Evolutionary conservation across 805 yeast genomes (phyloP).

Genomic region (Wickerhamomyces rabaulensis): DNA sequence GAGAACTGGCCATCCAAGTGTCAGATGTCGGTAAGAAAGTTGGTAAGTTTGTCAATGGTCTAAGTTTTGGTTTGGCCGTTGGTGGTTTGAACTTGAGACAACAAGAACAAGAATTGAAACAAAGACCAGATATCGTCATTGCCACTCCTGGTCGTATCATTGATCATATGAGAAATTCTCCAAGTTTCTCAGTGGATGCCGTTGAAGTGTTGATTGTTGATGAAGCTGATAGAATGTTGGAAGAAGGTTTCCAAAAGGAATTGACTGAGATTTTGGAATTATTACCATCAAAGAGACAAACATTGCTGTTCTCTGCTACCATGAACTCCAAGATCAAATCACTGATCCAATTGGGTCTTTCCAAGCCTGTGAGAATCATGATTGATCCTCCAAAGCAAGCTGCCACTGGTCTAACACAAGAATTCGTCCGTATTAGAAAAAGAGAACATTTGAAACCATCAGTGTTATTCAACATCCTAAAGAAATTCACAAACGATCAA

Average conservation of each 20-base stretch:
- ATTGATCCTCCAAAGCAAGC: slow-evolving; percentile 95
- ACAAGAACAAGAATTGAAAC: slow-evolving; percentile 90
- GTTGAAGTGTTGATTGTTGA: slow-evolving; percentile 92
- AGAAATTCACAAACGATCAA: slow-evolving; percentile 55
- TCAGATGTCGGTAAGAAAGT: slow-evolving; percentile 87
- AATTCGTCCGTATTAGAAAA: slow-evolving; percentile 90
- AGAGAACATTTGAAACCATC: slow-evolving; percentile 84
- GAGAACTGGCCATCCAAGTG: slow-evolving; percentile 97
- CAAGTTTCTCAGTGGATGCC: slow-evolving; percentile 83
- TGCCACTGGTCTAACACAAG: slow-evolving; percentile 85
- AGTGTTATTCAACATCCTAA: slow-evolving; percentile 64
- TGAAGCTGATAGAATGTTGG: slow-evolving; percentile 99
- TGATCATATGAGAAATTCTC: slow-evolving; percentile 93
- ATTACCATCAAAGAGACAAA: slow-evolving; percentile 89
- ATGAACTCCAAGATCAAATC: slow-evolving; percentile 93
- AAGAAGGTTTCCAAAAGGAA: slow-evolving; percentile 97
- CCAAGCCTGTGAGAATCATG: slow-evolving; percentile 91
- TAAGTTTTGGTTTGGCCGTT: slow-evolving; percentile 91
- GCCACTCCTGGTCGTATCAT: slow-evolving; percentile 99
- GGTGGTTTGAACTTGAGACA: slow-evolving; percentile 96
- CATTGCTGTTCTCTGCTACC: slow-evolving; percentile 92
- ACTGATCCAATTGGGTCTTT: slow-evolving; percentile 80
- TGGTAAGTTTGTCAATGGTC: slow-evolving; percentile 66
- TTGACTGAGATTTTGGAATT: slow-evolving; percentile 82
- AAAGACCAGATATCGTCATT: slow-evolving; percentile 92